These are phyloP conservation scores for Tricholoma saponaceum DNA, from an alignment of 768 basidiomycete species.

Conservation along the genomic window DNA sequence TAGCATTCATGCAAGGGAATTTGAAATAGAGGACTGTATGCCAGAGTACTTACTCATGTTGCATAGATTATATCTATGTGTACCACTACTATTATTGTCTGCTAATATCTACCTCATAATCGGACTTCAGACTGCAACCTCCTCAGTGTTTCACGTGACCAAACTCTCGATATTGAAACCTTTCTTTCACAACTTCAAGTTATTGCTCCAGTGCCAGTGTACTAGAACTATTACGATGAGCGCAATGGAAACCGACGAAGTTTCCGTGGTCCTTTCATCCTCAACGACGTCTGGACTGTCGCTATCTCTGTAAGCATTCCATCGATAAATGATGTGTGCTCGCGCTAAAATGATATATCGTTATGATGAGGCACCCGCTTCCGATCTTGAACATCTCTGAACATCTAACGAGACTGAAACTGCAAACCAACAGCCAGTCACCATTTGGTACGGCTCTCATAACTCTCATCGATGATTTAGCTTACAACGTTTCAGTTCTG, in stretches of 20 bases:
- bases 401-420: conserved; percentile 81
- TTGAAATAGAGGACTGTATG: background rate
- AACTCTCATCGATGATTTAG: background rate
- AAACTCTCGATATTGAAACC: background rate
- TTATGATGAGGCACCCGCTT: conserved; percentile 74
- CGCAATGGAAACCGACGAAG: conserved; percentile 78
- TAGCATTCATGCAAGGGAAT: background rate
- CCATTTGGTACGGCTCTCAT: conserved; percentile 56
- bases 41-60: background rate
- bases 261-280: conserved; percentile 69
- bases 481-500: conserved; percentile 51
- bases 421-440: conserved; percentile 56
- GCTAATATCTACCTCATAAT: too few relatives aligned
- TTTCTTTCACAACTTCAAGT: too few relatives aligned
- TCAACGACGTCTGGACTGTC: conserved; percentile 71
- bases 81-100: too few relatives aligned
- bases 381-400: conserved; percentile 97
- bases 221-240: conserved; percentile 27
- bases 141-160: background rate
- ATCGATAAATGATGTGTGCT: background rate
- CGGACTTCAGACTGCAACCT: too few relatives aligned
- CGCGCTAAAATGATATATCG: conserved; percentile 16
- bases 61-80: background rate
- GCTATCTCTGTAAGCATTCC: conserved; percentile 58
- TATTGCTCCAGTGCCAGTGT: background rate